Base-by-base conservation (phyloP, 176 grass and related monocot genomes). In the Thalia dealbata region DNA sequence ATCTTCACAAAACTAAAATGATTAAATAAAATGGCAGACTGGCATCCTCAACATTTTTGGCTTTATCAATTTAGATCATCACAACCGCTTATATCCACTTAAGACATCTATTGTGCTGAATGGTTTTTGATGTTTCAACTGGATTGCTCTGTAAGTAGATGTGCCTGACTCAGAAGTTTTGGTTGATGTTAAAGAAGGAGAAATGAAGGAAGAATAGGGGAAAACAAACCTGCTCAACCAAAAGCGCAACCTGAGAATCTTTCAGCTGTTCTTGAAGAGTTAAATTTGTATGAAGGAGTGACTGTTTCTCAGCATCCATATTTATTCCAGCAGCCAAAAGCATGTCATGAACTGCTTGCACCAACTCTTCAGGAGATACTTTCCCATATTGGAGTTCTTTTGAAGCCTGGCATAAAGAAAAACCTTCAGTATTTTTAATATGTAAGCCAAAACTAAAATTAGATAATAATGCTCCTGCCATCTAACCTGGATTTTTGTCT, bases 341-440 rank as follows among this genome's bases (percentile, higher is more conserved):
- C 89, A 97, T 92, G 82, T 92, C 89, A 71, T 97, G 87, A 68
- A 97, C 93, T 25, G 89, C 93, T 68, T 90, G 93, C 14, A 97
- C 87, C 59, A 97, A 73, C 73, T 97, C 93, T 9, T 71, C 59
- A 16, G 93, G 84, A 73, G 93, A 90, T 73, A 88, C 86, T 86
- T 86, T 86, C 16, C 90, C 90, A 68, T 84, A 88, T 54, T 86
- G 78, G 82, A 88, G 78, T 42, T 81, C 73, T 63, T 75, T 81
- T 73, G 23, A 41, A 83, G 21, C 78, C 89, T 91, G 71, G 69
- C 56, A 85, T 75, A 54, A 69, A 52, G 12, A 64, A 70, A 30
- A 78, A 48, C 52, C 64, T 7, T 52, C 67, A 35, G 63, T 52
- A 51, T 64, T 52, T 78, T 52, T 78, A 10, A 25, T 7, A 65